Percentiles rank a stretch among this genome's conserved stretches.
Evolutionary conservation across 83 land plant species (phyloP).

Genomic region (Thuja plicata): DNA sequence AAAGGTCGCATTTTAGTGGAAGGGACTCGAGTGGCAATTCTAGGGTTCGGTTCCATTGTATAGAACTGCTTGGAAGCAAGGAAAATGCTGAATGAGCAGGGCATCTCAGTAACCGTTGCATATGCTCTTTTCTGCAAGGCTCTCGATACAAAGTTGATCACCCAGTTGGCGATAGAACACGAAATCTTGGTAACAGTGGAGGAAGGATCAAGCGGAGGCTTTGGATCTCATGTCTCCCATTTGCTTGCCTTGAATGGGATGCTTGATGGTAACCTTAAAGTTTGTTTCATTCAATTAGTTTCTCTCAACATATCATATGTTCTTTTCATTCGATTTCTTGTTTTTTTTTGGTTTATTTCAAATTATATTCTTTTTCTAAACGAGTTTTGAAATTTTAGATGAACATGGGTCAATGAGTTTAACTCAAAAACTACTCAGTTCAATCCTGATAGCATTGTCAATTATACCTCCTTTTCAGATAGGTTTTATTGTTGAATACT

Average conservation of each 20-base stretch:
- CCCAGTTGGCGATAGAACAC: constrained; percentile 33
- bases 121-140: constrained; percentile 63
- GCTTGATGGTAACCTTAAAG: constrained; percentile 46
- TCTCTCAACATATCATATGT: too few species aligned
- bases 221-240: constrained; percentile 49
- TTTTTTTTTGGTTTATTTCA: too few species aligned
- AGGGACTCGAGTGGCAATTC: constrained; percentile 37
- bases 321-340: too few species aligned
- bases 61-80: constrained; percentile 39
- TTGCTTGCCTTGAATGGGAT: constrained; percentile 43
- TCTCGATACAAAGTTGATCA: constrained; percentile 33
- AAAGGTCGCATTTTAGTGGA: constrained; percentile 33
- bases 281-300: not conserved
- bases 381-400: too few species aligned
- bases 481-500: too few species aligned
- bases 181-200: constrained; percentile 46
- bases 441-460: too few species aligned
- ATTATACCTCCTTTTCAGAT: too few species aligned
- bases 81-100: constrained; percentile 11
- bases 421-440: too few species aligned
- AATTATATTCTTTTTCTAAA: too few species aligned
- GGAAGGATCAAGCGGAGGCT: constrained; percentile 53
- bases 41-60: constrained; percentile 41
- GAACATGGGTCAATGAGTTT: too few species aligned
- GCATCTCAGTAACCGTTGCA: constrained; percentile 31